Evolutionary conservation across 2,329 filamentous ascomycete genomes (phyloP).

Genomic region (Zasmidium cellare): DNA sequence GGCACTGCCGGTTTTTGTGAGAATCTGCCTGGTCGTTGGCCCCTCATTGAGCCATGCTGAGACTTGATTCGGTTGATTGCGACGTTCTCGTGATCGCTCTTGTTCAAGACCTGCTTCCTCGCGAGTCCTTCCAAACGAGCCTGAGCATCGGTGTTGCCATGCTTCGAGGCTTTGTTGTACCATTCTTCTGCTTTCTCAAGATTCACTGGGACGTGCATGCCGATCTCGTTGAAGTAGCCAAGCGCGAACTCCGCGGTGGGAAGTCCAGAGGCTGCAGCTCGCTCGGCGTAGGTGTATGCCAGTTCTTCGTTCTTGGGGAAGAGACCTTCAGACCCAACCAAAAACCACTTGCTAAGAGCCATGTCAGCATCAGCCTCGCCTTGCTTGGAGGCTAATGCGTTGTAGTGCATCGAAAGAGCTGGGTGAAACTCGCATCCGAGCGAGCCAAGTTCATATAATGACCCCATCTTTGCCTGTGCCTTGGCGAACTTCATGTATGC

Average conservation of each 20-base stretch:
- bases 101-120: slow-evolving; percentile 74
- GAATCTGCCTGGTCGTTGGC: slow-evolving; percentile 47
- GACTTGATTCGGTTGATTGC: slow-evolving; percentile 80
- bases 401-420: slow-evolving; percentile 90
- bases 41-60: slow-evolving; percentile 53
- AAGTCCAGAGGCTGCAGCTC: slow-evolving; percentile 78
- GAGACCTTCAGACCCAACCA: slow-evolving; percentile 88
- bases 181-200: slow-evolving; percentile 79
- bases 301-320: slow-evolving; percentile 96
- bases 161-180: slow-evolving; percentile 86
- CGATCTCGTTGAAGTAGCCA: slow-evolving; percentile 97
- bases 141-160: slow-evolving; percentile 87
- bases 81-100: slow-evolving; percentile 88
- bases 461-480: slow-evolving; percentile 95
- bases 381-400: slow-evolving; percentile 86
- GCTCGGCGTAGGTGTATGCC: slow-evolving; percentile 85
- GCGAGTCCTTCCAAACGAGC: slow-evolving; percentile 80
- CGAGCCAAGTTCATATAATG: slow-evolving; percentile 91
- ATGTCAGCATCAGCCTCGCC: slow-evolving; percentile 92
- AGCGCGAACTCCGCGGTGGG: slow-evolving; percentile 93
- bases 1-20: slow-evolving; percentile 36
- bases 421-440: slow-evolving; percentile 94
- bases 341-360: slow-evolving; percentile 97
- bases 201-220: slow-evolving; percentile 84
- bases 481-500: slow-evolving; percentile 95